Conservation (phyloP, 163 green algal genomes). For the Coccomyxa subellipsoidea region DNA sequence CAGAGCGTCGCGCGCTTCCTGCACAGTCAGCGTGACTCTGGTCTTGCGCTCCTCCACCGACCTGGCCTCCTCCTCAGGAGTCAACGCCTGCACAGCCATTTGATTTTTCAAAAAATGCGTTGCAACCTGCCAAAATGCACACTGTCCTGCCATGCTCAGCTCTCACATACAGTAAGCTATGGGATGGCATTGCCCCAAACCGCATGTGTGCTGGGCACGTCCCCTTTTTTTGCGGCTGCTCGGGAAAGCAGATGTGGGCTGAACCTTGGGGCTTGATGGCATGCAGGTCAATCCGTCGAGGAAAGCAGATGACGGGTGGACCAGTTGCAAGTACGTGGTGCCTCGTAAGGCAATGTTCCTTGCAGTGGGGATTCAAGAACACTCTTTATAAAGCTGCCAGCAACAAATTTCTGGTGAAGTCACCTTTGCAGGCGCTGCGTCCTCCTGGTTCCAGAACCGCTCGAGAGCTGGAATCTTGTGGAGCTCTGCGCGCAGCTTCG, state of each 20-base stretch:
- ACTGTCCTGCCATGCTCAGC: too few relatives aligned
- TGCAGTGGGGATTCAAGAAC: too few relatives aligned
- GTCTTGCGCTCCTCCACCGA: background rate
- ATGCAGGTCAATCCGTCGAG: conserved; percentile 6
- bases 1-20: background rate
- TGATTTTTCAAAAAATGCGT: background rate
- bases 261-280: background rate
- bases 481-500: background rate
- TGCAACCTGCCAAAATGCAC: background rate
- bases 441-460: background rate
- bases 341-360: too few relatives aligned
- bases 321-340: conserved; percentile 24
- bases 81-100: background rate
- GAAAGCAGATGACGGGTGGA: conserved; percentile 20
- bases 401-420: background rate
- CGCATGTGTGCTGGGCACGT: background rate
- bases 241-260: background rate
- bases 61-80: background rate
- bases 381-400: too few relatives aligned
- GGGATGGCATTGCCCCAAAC: too few relatives aligned
- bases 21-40: background rate
- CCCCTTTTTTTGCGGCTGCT: background rate
- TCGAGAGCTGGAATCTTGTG: background rate
- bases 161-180: too few relatives aligned
- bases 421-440: background rate